Conservation (phyloP, 129 eudicot genomes). For the Artemisia argyi region DNA sequence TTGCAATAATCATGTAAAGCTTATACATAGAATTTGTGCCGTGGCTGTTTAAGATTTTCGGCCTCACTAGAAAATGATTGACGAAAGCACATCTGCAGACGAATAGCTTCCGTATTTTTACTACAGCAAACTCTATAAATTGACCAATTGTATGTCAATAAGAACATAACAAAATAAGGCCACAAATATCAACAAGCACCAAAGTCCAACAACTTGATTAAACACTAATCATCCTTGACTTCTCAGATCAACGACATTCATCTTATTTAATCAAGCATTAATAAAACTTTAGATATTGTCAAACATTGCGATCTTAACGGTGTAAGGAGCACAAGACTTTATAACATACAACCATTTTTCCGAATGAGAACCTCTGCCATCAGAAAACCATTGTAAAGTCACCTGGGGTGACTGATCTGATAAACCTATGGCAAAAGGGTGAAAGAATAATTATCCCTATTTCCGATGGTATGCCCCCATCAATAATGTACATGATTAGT, state of each 20-base stretch:
- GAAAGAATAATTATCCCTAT: conserved; percentile 47
- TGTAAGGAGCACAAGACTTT: conserved; percentile 18
- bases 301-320: not conserved
- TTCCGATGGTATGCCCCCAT: conserved; percentile 34
- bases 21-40: no score
- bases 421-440: conserved; percentile 12
- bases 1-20: no score
- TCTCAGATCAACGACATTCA: conserved; percentile 1
- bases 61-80: no score
- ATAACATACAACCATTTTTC: conserved; percentile 33
- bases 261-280: conserved; percentile 25
- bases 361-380: conserved; percentile 16
- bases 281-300: conserved; percentile 24
- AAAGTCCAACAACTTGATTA: not conserved
- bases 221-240: not conserved
- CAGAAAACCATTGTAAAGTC: conserved; percentile 13
- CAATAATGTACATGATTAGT: conserved; percentile 42
- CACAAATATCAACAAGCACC: no score
- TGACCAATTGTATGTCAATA: not conserved
- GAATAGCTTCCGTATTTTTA: no score
- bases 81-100: no score
- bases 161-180: not conserved
- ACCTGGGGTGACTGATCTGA: conserved; percentile 18
- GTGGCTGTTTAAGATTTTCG: no score
- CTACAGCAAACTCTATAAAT: no score